Evolutionary conservation across 768 basidiomycete genomes (phyloP), one percentile per base, ranked within the genome.

Genomic region (Kwoniella europaea): DNA sequence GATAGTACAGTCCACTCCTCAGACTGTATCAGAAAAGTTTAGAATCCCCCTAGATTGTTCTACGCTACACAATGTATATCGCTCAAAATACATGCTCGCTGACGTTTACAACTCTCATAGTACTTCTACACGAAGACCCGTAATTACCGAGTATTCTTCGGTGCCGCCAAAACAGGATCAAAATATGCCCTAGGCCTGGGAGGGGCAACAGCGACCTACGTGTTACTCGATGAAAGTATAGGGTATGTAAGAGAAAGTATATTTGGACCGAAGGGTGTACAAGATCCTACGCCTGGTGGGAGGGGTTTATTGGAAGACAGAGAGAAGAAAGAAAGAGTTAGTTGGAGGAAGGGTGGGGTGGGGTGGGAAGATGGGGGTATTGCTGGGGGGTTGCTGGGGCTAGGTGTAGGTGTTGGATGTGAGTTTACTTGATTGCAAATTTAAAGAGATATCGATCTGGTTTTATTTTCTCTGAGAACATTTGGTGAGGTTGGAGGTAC

Each of bases 101-200:
- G 22, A 50, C 41, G 15, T 27, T 18, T 16, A 10, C 54, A 15
- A 50, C 16, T 9, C 20, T 22, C 2, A 7, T 52, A 83, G 82
- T 83, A 83, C 73, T 83, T 82, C 56, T 83, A 83, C 73, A 80
- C 81, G 53, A 82, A 82, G 71, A 82, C 82, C 0, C 67, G 82
- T 42, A 83, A 83, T 50, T 83, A 83, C 64, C 68, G 76, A 18
- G 77, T 83, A 13, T 71, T 82, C 55, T 79, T 74, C 59, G 74
- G 71, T 1, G 78, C 76, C 1, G 65, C 71, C 13, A 71, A 72
- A 18, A 74, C 72, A 43, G 82, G 81, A 15, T 73, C 74, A 0
- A 74, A 71, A 52, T 79, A 79, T 56, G 82, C 78, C 46, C 53
- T 78, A n/a, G 74, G 67, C 9, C 66, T 83, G 1, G 77, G 81